Percentiles rank a stretch among this genome's conserved stretches.
phyloP scores from a whole-genome alignment of 2,329 filamentous ascomycete species.

The Diplodia scrobiculata region DNA sequence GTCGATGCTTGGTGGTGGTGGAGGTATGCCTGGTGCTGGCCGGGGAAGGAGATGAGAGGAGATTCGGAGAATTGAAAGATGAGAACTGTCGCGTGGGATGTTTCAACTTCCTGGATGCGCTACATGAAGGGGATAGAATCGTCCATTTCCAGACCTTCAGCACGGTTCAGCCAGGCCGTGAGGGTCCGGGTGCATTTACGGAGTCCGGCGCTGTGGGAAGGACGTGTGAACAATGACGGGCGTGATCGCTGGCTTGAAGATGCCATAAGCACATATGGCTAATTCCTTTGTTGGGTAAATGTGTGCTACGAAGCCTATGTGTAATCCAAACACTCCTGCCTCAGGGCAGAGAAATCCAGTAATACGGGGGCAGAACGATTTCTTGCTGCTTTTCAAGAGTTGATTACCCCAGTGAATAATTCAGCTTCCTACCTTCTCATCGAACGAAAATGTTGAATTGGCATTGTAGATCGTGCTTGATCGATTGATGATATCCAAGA shows the following conservation, averaged over 20 bases:
- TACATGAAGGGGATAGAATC: background rate
- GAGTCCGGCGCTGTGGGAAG: conserved; percentile 5
- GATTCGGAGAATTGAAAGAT: background rate
- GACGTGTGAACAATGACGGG: background rate
- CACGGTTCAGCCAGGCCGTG: background rate
- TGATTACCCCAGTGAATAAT: too few species aligned
- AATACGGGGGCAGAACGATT: background rate
- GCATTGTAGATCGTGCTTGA: too few species aligned
- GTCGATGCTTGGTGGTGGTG: conserved; percentile 44
- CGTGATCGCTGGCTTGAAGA: background rate
- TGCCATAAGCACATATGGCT: background rate
- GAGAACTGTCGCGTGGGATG: background rate
- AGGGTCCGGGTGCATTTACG: background rate
- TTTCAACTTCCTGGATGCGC: background rate
- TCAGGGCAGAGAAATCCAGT: background rate
- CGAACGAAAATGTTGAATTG: too few species aligned
- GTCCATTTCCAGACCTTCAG: background rate
- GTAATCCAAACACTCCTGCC: background rate
- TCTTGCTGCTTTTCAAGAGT: background rate
- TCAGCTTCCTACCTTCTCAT: too few species aligned
- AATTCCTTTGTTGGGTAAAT: background rate
- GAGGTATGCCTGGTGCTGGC: conserved; percentile 15
- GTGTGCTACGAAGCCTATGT: background rate
- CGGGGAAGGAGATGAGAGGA: conserved; percentile 23
- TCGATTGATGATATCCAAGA: too few species aligned